Base-by-base conservation (phyloP, 2,329 filamentous ascomycete genomes). In the Botrytis elliptica region DNA sequence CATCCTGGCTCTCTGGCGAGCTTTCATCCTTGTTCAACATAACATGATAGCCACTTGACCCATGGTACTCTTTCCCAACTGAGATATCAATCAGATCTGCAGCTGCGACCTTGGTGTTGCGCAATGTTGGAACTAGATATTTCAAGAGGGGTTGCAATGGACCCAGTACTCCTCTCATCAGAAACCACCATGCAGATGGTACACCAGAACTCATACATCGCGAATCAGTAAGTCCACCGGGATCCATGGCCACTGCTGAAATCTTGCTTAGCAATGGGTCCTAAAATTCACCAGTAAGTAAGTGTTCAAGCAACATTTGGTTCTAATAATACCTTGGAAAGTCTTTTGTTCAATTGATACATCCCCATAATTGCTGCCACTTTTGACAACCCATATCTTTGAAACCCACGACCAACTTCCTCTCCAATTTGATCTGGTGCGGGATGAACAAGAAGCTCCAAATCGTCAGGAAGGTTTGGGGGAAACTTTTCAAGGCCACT, bases 371-470 rank as follows among this genome's bases (percentile, higher is more conserved):
- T 67, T 14, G 65, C 65, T 18, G 12, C 65, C 25, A 33, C 40
- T 52, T 67, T 67, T 22, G 44, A 67, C 8, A 67, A 16, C 9
- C 65, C 65, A 20, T 52, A 67, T 67, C 65, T 67, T 36, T 67
- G 65, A 67, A 67, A 67, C 14, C 65, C 65, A n/a, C 64, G 42
- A 10, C 44, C 64, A n/a, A 67, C 20, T 14, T 67, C 44, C n/a
- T 36, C 65, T 22, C 42, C 29, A 1, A 0, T 14, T 16, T 67
- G 52, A 20, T 67, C 65, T n/a, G 65, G 44, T 14, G 42, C 10
- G 25, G 65, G 44, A 20, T 55, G 42, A 36, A 67, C 44, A 52
- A 67, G 65, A n/a, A 67, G 44, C n/a, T 55, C 64, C 10, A 67
- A 38, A 46, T 67, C 29, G 3, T 52, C 65, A 36, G 65, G 65